Evolutionary conservation across 768 basidiomycete genomes (phyloP), one percentile per base, ranked within the genome.

Genomic region (Postia placenta): DNA sequence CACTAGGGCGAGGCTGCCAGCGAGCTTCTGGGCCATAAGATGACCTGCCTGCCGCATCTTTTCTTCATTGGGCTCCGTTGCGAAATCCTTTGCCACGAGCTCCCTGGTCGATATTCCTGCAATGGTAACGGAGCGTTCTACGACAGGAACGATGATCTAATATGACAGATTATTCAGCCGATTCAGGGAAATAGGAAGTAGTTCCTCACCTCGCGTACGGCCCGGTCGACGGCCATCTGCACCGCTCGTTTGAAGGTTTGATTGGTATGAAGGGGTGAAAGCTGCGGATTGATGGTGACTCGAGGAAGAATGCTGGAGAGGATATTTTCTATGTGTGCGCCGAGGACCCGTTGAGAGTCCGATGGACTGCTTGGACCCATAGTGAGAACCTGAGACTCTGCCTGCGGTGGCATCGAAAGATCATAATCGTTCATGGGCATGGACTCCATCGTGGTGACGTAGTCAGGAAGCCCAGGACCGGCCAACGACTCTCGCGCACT

Each of bases 21-120:
- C 96, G 45, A 99, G 79, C 64, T 92, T 95, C 67, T 92, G 92
- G 1, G 93, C 94, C 94, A 97, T 98, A 28, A 92, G 66, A 65
- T 96, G 92, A 11, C 89, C 92, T 22, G 96, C 92, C 59, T 85
- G 85, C 27, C 92, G 85, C 60, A 99, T 68, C 65, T 89, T 94
- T 43, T 87, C 83, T 59, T 98, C 93, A 60, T 88, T 90, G 22
- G 83, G 73, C 55, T 99, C 96, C 44, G 89, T 91, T 2, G 87
- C 92, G 56, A 94, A 99, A 65, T 99, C 96, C 69, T 98, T 98
- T 40, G 85, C 79, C 17, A 96, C 91, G 9, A 99, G 74, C 63
- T 99, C 96, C 33, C 93, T 78, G 15, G 95, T 95, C 12, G 96
- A 98, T 56, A 98, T 98, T 22, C 93, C 92, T 11, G 95, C 95